These are phyloP conservation scores for Castanea mollissima DNA, from an alignment of 306 rosid species.

Conservation along the genomic window DNA sequence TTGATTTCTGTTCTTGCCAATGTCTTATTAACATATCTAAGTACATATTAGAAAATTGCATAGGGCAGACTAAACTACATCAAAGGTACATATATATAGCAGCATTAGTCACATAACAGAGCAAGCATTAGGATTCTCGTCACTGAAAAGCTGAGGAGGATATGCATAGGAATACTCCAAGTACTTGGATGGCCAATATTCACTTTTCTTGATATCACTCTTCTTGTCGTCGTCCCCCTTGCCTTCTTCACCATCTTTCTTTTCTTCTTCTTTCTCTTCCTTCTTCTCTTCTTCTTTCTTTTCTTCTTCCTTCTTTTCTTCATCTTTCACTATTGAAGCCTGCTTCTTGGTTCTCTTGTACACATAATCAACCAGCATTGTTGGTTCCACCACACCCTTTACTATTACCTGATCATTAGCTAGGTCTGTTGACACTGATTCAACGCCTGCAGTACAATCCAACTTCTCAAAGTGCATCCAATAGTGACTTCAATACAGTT, in stretches of 20 bases:
- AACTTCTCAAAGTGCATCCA: neutral
- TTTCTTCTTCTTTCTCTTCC: constrained; percentile 28
- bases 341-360: constrained; percentile 66
- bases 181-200: constrained; percentile 55
- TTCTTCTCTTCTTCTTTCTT: constrained; percentile 35
- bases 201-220: constrained; percentile 52
- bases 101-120: constrained; percentile 54
- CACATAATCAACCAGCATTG: constrained; percentile 62
- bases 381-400: constrained; percentile 67
- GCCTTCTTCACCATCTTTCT: constrained; percentile 41
- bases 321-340: constrained; percentile 64
- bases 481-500: neutral
- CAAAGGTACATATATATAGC: neutral
- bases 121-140: constrained; percentile 92
- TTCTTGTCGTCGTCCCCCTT: constrained; percentile 47
- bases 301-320: constrained; percentile 51
- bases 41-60: constrained; percentile 14
- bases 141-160: constrained; percentile 70
- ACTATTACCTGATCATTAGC: constrained; percentile 66
- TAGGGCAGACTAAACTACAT: constrained; percentile 6
- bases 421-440: constrained; percentile 78
- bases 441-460: constrained; percentile 62
- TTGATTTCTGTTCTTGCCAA: neutral
- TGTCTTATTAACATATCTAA: neutral
- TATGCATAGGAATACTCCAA: constrained; percentile 49